Conservation (phyloP, 129 eudicot genomes). For the Centella asiatica region DNA sequence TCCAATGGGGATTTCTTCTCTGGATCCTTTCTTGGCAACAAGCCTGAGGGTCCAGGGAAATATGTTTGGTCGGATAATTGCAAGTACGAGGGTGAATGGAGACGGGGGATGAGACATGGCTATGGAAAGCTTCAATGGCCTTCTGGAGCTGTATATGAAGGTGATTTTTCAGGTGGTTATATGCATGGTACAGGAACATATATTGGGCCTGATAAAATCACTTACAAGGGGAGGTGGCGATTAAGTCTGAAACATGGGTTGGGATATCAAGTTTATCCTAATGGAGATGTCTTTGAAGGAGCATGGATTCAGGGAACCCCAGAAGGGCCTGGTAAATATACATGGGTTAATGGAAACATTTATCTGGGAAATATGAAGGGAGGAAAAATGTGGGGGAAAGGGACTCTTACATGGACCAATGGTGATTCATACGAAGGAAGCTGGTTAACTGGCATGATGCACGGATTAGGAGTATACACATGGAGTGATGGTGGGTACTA, state of each 20-base stretch:
- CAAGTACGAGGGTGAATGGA: slow-evolving; percentile 82
- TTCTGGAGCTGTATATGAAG: slow-evolving; percentile 78
- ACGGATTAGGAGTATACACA: slow-evolving; percentile 89
- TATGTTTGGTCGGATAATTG: slow-evolving; percentile 77
- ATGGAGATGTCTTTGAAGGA: slow-evolving; percentile 85
- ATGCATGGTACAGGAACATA: slow-evolving; percentile 78
- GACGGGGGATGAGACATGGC: slow-evolving; percentile 69
- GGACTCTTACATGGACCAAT: slow-evolving; percentile 66
- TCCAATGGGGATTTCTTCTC: slow-evolving; percentile 62
- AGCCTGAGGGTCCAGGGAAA: slow-evolving; percentile 75
- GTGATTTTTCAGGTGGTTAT: slow-evolving; percentile 87
- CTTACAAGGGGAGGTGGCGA: slow-evolving; percentile 84
- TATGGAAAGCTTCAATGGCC: slow-evolving; percentile 71
- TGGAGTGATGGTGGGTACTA: slow-evolving; percentile 76
- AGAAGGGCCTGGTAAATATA: slow-evolving; percentile 95
- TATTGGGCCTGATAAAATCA: slow-evolving; percentile 38
- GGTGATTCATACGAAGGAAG: slow-evolving; percentile 83
- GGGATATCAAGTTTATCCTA: slow-evolving; percentile 68
- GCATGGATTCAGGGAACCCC: slow-evolving; percentile 96
- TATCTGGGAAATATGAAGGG: slow-evolving; percentile 78
- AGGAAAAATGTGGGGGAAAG: slow-evolving; percentile 78
- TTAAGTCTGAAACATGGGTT: slow-evolving; percentile 78
- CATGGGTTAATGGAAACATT: slow-evolving; percentile 68
- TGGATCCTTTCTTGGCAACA: slow-evolving; percentile 52
- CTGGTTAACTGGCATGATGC: slow-evolving; percentile 74